Evolutionary conservation across 2,329 filamentous ascomycete genomes (phyloP).

Genomic region (Cryphonectria carpinicola): DNA sequence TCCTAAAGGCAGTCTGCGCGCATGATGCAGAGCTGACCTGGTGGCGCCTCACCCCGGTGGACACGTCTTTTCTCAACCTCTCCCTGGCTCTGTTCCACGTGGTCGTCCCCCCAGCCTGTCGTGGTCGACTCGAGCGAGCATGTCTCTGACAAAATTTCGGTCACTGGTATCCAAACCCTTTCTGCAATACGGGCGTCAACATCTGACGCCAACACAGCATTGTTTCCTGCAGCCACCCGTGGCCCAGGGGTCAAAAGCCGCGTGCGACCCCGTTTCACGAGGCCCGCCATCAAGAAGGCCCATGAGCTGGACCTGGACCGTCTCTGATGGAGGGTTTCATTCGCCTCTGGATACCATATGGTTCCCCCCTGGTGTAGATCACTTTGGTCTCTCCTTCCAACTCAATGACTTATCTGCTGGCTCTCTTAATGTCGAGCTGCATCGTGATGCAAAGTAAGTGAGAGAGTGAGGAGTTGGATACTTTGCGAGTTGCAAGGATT

Average conservation of each 20-base stretch:
- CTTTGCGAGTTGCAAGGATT: not conserved
- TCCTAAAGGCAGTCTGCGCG: too few relatives aligned
- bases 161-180: not conserved
- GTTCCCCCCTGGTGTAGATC: not conserved
- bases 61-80: slow-evolving; percentile 2
- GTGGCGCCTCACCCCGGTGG: not conserved
- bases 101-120: not conserved
- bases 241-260: slow-evolving; percentile 2
- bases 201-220: not conserved
- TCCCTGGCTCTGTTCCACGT: slow-evolving; percentile 1
- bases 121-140: not conserved
- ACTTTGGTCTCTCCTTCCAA: not conserved
- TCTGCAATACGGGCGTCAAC: not conserved
- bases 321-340: not conserved
- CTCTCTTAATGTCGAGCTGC: not conserved
- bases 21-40: not conserved
- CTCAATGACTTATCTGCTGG: not conserved
- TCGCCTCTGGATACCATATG: not conserved
- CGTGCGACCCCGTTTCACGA: not conserved
- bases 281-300: not conserved
- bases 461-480: not conserved
- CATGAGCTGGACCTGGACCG: not conserved
- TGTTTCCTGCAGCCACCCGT: not conserved
- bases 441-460: not conserved
- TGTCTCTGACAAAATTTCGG: not conserved